phyloP scores from a whole-genome alignment of 331 rosid species.

The Quercus phellos region DNA sequence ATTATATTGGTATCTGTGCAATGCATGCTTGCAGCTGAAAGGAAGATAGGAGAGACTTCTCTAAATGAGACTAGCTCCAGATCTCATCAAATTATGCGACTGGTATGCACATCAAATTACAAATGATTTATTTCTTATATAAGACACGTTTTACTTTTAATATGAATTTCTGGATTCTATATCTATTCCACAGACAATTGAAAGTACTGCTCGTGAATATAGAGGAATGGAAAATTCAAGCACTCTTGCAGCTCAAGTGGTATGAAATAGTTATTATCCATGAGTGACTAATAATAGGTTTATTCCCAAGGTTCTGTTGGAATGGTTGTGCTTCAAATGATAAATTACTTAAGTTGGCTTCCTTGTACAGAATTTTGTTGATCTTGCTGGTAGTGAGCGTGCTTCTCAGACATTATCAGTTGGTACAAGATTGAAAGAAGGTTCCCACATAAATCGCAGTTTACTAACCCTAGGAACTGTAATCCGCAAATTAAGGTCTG shows the following conservation, averaged over 20 bases:
- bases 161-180: conserved; percentile 1
- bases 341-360: not conserved
- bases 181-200: conserved; percentile 54
- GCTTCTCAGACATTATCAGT: conserved; percentile 72
- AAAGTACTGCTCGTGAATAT: conserved; percentile 54
- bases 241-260: conserved; percentile 75
- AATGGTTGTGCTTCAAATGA: not conserved
- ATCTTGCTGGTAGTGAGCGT: conserved; percentile 89
- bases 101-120: conserved; percentile 45
- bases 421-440: conserved; percentile 82
- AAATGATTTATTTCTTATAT: not conserved
- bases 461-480: conserved; percentile 81
- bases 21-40: conserved; percentile 54
- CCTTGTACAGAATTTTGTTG: conserved; percentile 69
- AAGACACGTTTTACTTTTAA: not conserved
- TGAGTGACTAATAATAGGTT: not conserved
- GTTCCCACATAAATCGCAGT: conserved; percentile 88
- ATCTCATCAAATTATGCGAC: conserved; percentile 86
- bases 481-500: conserved; percentile 74
- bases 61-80: conserved; percentile 85
- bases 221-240: conserved; percentile 36
- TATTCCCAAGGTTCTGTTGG: not conserved
- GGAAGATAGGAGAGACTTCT: conserved; percentile 81
- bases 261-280: conserved; percentile 21
- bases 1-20: not conserved